Percentiles rank a stretch among this genome's conserved stretches.
Evolutionary conservation across 768 basidiomycete genomes (phyloP).

Genomic region (Suillus occidentalis): DNA sequence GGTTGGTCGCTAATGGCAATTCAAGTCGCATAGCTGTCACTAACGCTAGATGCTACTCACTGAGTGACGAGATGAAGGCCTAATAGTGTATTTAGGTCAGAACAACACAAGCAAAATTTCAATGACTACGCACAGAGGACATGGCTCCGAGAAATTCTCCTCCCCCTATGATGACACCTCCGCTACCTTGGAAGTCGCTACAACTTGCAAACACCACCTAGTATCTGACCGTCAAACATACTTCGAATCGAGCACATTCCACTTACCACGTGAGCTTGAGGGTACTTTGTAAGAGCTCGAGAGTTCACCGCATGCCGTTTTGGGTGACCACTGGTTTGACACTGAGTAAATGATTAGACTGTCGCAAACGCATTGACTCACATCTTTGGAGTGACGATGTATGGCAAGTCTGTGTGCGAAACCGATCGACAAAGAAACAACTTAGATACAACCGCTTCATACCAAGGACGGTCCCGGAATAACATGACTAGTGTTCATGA

Average conservation of each 20-base stretch:
- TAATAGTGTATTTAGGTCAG: not conserved
- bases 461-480: conserved; percentile 6
- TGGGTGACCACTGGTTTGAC: not conserved
- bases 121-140: not conserved
- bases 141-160: conserved; percentile 6
- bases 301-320: not conserved
- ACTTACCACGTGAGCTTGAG: not conserved
- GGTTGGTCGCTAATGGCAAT: not conserved
- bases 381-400: conserved; percentile 16
- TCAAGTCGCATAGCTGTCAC: conserved; percentile 1
- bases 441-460: not conserved
- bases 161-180: conserved; percentile 1
- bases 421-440: not conserved
- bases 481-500: conserved; percentile 6
- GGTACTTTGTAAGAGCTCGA: not conserved
- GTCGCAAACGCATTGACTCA: not conserved
- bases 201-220: conserved; percentile 1
- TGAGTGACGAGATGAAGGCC: conserved; percentile 5
- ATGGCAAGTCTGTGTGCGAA: conserved; percentile 24
- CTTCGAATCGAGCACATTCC: not conserved
- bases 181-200: not conserved
- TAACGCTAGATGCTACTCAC: not conserved
- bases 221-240: not conserved
- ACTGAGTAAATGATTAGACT: not conserved
- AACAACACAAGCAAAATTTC: too few species aligned